phyloP scores from a whole-genome alignment of 305 asterid species.

The Fraxinus velutina region DNA sequence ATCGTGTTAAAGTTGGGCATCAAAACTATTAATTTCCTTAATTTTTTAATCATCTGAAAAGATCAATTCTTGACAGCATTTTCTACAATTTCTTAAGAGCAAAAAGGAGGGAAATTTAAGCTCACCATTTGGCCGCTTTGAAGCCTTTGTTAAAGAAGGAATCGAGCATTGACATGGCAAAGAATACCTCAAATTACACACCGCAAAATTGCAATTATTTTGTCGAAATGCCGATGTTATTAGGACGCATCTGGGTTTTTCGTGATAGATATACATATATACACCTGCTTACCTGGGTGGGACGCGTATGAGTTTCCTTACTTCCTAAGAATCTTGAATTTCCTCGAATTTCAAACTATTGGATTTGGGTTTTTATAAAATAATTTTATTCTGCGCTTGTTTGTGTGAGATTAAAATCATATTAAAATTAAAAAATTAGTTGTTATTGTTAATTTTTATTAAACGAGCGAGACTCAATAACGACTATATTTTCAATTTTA shows the following conservation, averaged over 20 bases:
- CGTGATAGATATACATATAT: not conserved
- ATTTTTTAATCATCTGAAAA: not conserved
- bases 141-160: conserved; percentile 78
- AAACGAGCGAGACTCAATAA: no score
- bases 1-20: not conserved
- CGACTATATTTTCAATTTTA: no score
- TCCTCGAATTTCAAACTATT: not conserved
- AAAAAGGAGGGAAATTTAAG: not conserved
- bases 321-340: not conserved
- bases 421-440: no score
- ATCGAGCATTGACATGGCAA: conserved; percentile 46
- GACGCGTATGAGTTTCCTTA: conserved; percentile 26
- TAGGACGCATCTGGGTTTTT: not conserved
- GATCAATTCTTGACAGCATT: not conserved
- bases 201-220: not conserved
- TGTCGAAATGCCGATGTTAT: not conserved
- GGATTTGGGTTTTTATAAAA: no score
- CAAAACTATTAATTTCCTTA: not conserved
- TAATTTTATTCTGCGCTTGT: no score
- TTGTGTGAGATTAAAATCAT: no score
- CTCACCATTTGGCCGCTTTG: conserved; percentile 84
- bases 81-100: not conserved
- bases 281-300: conserved; percentile 6
- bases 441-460: no score
- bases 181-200: conserved; percentile 18